phyloP scores from a whole-genome alignment of 306 rosid genomes.

The Prinsepia uniflora region DNA sequence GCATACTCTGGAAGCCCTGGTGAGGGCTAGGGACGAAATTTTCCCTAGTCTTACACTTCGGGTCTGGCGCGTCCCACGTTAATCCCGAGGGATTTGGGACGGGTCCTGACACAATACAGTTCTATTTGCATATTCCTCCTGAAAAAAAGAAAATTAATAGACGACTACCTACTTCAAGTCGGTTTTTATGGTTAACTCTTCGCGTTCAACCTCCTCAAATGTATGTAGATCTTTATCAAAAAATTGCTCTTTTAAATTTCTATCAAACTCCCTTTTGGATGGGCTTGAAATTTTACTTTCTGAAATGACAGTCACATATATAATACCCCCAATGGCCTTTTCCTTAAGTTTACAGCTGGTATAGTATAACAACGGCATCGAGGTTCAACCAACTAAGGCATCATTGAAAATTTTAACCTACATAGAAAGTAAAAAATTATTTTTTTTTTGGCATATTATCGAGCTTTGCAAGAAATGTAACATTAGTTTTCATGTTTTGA shows the following conservation, averaged over 20 bases:
- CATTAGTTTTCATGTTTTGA: conserved; percentile 3
- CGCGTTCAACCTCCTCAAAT: conserved; percentile 87
- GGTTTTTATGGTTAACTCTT: conserved; percentile 75
- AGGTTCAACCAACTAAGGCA: conserved; percentile 88
- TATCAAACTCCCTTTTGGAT: conserved; percentile 47
- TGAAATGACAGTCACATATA: conserved; percentile 71
- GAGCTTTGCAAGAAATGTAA: neutral
- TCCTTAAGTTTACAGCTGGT: conserved; percentile 71
- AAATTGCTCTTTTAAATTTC: conserved; percentile 44
- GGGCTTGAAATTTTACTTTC: conserved; percentile 67
- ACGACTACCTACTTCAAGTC: conserved; percentile 41
- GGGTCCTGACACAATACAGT: no score
- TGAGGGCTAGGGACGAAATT: no score
- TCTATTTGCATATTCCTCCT: no score
- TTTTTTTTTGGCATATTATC: conserved; percentile 20
- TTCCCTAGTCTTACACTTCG: no score
- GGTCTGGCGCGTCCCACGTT: no score
- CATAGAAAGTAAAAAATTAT: conserved; percentile 8
- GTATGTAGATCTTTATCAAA: conserved; percentile 67
- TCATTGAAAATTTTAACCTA: conserved; percentile 80
- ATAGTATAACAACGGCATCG: conserved; percentile 80
- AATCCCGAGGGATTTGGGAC: no score
- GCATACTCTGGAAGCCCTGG: no score
- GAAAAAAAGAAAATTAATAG: no score
- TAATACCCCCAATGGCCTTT: conserved; percentile 81